Evolutionary conservation across 2,329 filamentous ascomycete genomes (phyloP).

Genomic region (Harringtonia lauricola): DNA sequence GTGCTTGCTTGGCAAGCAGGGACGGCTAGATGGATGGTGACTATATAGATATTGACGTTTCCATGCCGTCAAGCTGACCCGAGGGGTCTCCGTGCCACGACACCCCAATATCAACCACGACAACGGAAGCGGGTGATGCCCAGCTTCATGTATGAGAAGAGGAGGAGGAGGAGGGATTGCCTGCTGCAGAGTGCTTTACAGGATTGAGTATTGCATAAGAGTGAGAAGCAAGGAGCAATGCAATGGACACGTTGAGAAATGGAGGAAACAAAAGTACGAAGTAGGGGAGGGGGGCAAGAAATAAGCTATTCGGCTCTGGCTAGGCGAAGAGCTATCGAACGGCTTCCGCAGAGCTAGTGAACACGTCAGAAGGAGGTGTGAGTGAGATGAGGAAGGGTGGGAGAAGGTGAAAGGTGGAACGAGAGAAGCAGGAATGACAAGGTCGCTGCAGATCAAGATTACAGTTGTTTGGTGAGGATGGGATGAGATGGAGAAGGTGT

Average conservation of each 20-base stretch:
- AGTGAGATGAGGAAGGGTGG: conserved; percentile 1
- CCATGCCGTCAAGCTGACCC: conserved; percentile 26
- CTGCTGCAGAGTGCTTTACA: too few relatives aligned
- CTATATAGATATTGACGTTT: conserved; percentile 25
- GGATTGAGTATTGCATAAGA: too few relatives aligned
- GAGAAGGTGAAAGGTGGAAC: neutral
- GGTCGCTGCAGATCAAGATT: neutral
- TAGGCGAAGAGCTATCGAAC: neutral
- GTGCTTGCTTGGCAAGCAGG: neutral
- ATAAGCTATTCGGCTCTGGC: too few relatives aligned
- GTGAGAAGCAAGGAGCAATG: neutral
- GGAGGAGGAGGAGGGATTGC: neutral
- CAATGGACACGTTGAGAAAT: too few relatives aligned
- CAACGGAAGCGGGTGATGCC: conserved; percentile 9
- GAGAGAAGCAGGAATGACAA: neutral
- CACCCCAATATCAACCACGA: conserved; percentile 5
- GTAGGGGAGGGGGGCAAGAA: too few relatives aligned
- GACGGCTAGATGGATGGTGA: conserved; percentile 14
- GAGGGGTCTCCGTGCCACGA: conserved; percentile 14
- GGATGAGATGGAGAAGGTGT: neutral
- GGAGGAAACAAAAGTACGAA: conserved; percentile 1
- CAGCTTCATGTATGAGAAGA: conserved; percentile 17
- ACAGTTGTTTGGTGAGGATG: neutral
- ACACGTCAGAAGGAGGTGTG: neutral
- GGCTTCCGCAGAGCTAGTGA: neutral